Evolutionary conservation across 768 basidiomycete genomes (phyloP).

Genomic region (Candolleomyces eurysporus): DNA sequence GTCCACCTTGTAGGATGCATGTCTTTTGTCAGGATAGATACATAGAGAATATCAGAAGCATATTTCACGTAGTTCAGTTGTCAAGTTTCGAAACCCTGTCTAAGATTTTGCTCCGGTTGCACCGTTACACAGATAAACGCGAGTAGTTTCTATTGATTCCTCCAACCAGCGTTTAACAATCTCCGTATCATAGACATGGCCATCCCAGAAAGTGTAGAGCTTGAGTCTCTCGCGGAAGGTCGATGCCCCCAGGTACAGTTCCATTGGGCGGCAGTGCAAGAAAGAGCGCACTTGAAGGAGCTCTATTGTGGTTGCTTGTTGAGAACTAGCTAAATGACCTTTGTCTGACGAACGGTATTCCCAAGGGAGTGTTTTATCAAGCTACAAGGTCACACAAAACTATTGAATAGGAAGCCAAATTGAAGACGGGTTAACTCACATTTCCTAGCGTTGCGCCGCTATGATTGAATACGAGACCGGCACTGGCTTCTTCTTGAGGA

Average conservation of each 20-base stretch:
- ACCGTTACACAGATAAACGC: conserved; percentile 25
- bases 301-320: background rate
- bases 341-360: conserved; percentile 27
- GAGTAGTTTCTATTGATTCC: conserved; percentile 36
- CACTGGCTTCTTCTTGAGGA: conserved; percentile 23
- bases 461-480: conserved; percentile 22
- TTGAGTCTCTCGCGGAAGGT: conserved; percentile 30
- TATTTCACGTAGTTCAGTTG: no score
- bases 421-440: conserved; percentile 21
- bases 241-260: conserved; percentile 46
- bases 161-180: conserved; percentile 46
- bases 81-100: no score
- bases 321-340: background rate
- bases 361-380: conserved; percentile 31
- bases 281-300: conserved; percentile 11
- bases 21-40: no score
- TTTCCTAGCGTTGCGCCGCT: conserved; percentile 41
- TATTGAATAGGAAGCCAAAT: background rate
- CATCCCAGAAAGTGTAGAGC: conserved; percentile 39
- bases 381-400: conserved; percentile 17
- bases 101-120: no score
- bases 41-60: no score
- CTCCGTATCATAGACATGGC: conserved; percentile 41
- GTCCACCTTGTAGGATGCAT: no score
- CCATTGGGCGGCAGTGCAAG: conserved; percentile 43